Conservation (phyloP, 106 monocot genomes). For the Dendrobium officinale region DNA sequence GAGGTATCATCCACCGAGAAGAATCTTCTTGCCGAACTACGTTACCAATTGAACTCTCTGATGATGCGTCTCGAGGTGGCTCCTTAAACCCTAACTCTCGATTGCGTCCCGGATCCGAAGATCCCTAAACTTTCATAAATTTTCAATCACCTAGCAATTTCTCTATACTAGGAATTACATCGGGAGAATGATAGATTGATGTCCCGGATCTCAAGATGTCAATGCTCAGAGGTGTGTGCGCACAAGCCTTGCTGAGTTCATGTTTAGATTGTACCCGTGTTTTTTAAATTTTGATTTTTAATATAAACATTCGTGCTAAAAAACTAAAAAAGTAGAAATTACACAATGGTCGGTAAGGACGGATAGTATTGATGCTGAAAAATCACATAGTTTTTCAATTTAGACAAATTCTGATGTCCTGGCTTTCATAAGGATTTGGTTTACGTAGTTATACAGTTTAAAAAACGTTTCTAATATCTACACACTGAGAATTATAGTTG, state of each 20-base stretch:
- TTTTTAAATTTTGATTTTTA: background rate
- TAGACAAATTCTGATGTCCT: background rate
- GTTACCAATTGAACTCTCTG: slow-evolving; percentile 24
- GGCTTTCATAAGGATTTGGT: background rate
- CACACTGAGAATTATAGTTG: no score
- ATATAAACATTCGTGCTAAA: background rate
- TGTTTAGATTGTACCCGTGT: background rate
- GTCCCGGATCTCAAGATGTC: slow-evolving; percentile 29
- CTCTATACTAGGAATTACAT: slow-evolving; percentile 52
- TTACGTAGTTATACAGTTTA: background rate
- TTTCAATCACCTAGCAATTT: no score
- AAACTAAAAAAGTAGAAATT: background rate
- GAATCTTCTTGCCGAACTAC: slow-evolving; percentile 11
- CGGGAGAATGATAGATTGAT: slow-evolving; percentile 41
- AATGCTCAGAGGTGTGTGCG: slow-evolving; percentile 34
- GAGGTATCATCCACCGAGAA: slow-evolving; percentile 4
- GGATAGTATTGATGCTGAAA: background rate
- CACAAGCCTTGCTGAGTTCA: background rate
- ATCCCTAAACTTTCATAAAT: no score
- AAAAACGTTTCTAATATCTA: no score
- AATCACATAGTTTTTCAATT: background rate
- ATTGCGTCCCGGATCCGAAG: background rate
- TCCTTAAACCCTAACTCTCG: slow-evolving; percentile 1
- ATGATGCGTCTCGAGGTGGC: slow-evolving; percentile 37
- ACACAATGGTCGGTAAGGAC: background rate